Conservation (phyloP, 495 filamentous ascomycete species). For the Talaromyces proteolyticus region DNA sequence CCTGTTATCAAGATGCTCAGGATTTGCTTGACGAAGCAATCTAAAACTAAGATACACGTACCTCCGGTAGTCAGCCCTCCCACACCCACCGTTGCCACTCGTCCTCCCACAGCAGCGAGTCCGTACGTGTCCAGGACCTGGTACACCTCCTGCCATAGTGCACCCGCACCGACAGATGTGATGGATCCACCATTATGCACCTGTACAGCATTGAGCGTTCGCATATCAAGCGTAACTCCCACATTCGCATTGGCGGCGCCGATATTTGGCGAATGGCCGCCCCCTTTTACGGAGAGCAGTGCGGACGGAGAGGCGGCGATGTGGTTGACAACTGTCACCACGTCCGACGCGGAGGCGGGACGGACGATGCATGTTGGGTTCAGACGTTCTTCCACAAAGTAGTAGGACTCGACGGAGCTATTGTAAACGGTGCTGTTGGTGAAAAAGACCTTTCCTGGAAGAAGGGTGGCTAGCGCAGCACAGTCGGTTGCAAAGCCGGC, state of each 20-base stretch:
- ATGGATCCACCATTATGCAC: constrained; percentile 5
- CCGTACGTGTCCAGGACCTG: constrained; percentile 24
- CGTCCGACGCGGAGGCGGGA: constrained; percentile 23
- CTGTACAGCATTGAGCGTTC: not conserved
- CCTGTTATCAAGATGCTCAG: too few species aligned
- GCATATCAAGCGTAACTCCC: not conserved
- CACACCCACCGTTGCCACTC: constrained; percentile 26
- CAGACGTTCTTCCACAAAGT: constrained; percentile 23
- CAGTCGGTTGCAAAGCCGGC: too few species aligned
- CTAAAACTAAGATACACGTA: not conserved
- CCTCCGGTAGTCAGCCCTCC: constrained; percentile 30
- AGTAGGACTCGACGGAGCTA: constrained; percentile 20
- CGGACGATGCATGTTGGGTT: constrained; percentile 30
- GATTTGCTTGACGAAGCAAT: not conserved
- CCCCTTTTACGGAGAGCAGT: constrained; percentile 41
- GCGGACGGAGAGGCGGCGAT: constrained; percentile 21
- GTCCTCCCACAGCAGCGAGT: constrained; percentile 26
- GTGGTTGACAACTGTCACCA: constrained; percentile 24
- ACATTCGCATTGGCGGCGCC: constrained; percentile 5
- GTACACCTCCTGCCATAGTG: constrained; percentile 35
- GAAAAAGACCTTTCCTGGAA: constrained; percentile 13
- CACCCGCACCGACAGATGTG: constrained; percentile 26
- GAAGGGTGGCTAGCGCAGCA: too few species aligned
- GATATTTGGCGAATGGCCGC: constrained; percentile 36
- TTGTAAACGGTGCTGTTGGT: constrained; percentile 12